A percentile compares a stretch with the other conserved stretches of the same genome.
These are phyloP conservation scores for Yamadazyma insecticola DNA, from an alignment of 805 yeast species.

Conservation along the genomic window DNA sequence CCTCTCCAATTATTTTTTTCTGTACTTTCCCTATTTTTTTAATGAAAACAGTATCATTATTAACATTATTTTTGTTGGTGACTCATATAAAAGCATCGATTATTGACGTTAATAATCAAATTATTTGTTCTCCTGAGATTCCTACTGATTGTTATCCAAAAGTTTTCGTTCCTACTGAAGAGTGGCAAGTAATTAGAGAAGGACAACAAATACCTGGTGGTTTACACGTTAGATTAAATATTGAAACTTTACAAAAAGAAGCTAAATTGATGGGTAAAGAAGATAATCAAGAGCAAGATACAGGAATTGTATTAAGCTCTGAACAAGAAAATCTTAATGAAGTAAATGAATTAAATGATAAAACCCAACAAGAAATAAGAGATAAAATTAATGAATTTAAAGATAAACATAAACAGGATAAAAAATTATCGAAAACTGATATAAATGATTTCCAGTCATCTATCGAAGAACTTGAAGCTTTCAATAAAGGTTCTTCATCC, in stretches of 20 bases:
- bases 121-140: conserved; percentile 9
- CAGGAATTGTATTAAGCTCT: conserved; percentile 9
- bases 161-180: conserved; percentile 54
- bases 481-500: no score
- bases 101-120: no score
- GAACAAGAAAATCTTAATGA: conserved; percentile 9
- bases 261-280: conserved; percentile 54
- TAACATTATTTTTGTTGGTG: no score
- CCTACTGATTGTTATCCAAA: conserved; percentile 55
- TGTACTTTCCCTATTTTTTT: no score
- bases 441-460: conserved; percentile 17
- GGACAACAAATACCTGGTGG: conserved; percentile 84
- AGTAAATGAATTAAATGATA: background rate
- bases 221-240: conserved; percentile 65
- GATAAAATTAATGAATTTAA: conserved; percentile 2
- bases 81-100: no score
- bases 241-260: conserved; percentile 66
- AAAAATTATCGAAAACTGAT: conserved; percentile 12
- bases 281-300: conserved; percentile 14
- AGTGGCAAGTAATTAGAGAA: conserved; percentile 66
- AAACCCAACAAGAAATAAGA: background rate
- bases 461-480: conserved; percentile 7
- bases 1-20: no score
- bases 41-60: no score
- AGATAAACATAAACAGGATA: background rate